Conservation (phyloP, 345 rosid species). For the Rhodamnia argentea region DNA sequence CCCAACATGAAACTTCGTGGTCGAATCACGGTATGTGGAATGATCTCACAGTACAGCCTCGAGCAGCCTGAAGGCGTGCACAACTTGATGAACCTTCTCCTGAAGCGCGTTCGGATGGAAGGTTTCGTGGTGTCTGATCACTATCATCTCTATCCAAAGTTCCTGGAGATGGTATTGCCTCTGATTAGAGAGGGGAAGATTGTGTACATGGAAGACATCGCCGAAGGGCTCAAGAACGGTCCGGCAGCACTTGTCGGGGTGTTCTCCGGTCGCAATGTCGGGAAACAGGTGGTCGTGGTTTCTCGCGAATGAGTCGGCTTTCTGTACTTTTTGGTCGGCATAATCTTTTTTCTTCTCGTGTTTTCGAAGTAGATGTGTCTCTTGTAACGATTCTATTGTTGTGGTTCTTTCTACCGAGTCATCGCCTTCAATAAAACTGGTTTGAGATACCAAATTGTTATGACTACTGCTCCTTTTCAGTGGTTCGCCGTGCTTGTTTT, state of each 20-base stretch:
- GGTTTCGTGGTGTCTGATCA: constrained; percentile 13
- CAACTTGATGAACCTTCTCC: constrained; percentile 4
- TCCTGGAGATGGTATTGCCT: constrained; percentile 10
- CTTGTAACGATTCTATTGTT: too few relatives aligned
- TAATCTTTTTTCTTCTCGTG: background rate
- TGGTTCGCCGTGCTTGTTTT: too few relatives aligned
- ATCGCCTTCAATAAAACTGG: too few relatives aligned
- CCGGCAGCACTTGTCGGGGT: constrained; percentile 14
- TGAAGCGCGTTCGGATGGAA: constrained; percentile 17
- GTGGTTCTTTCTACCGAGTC: too few relatives aligned
- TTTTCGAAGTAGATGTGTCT: too few relatives aligned
- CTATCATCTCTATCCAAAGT: constrained; percentile 10
- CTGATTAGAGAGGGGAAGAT: constrained; percentile 18
- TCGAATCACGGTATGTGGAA: constrained; percentile 14
- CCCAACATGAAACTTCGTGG: constrained; percentile 14
- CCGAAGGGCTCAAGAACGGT: constrained; percentile 12
- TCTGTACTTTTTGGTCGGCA: background rate
- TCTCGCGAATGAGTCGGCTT: constrained; percentile 9
- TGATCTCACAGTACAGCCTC: constrained; percentile 20
- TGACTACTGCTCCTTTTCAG: too few relatives aligned
- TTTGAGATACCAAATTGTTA: too few relatives aligned
- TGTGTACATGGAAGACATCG: constrained; percentile 16
- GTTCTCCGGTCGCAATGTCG: constrained; percentile 15
- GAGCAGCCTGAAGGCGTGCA: constrained; percentile 14
- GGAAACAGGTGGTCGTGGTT: constrained; percentile 24